Evolutionary conservation across 176 grass and related monocot species (phyloP).

Genomic region (Triticum monococcum): DNA sequence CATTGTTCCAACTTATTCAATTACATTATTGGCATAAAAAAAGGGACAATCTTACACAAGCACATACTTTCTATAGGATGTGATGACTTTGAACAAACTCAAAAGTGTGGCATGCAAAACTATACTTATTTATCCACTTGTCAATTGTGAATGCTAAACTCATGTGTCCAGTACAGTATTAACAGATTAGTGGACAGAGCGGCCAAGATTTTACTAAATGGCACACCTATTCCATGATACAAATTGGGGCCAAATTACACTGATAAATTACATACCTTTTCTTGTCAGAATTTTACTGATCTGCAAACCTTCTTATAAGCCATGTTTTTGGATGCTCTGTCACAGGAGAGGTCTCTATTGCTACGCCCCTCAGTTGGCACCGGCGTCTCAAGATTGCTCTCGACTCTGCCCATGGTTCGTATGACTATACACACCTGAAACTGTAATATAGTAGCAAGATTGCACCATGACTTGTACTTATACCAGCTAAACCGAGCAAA

Average conservation of each 20-base stretch:
- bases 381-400: conserved; percentile 57
- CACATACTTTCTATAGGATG: background rate
- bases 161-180: background rate
- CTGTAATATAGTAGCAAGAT: background rate
- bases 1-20: background rate
- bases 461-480: background rate
- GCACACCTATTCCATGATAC: background rate
- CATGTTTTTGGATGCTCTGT: background rate
- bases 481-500: background rate
- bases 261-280: background rate
- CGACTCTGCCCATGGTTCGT: conserved; percentile 47
- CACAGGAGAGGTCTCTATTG: conserved; percentile 13
- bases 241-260: background rate
- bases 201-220: background rate
- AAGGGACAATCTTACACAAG: background rate
- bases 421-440: background rate
- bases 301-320: background rate
- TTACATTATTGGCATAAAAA: background rate
- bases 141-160: background rate
- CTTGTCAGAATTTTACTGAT: background rate
- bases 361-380: conserved; percentile 43
- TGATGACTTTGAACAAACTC: background rate
- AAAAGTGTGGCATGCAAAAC: background rate
- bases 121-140: too few relatives aligned
- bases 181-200: background rate